These are phyloP conservation scores for Claviceps pazoutovae DNA, from an alignment of 2,329 filamentous ascomycete genomes.

Conservation along the genomic window DNA sequence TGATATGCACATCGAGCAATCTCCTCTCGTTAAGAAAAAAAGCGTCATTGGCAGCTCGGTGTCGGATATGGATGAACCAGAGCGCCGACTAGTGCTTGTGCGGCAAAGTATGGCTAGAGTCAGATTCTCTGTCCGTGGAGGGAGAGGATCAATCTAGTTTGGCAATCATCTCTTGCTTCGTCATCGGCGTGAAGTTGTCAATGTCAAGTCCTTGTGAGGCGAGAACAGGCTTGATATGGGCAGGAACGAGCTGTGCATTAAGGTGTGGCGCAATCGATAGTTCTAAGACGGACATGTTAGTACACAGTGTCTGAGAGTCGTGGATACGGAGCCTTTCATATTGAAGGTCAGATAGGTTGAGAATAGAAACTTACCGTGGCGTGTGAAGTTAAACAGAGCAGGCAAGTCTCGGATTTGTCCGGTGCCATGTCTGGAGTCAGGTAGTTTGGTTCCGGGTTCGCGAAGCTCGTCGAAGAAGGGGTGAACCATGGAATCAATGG, in stretches of 20 bases:
- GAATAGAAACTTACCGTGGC: conserved; percentile 58
- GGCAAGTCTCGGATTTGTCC: conserved; percentile 71
- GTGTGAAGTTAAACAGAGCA: conserved; percentile 81
- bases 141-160: conserved; percentile 66
- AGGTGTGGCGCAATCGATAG: conserved; percentile 85
- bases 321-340: not conserved
- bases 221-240: conserved; percentile 63
- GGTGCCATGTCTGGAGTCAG: conserved; percentile 83
- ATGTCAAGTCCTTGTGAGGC: conserved; percentile 73
- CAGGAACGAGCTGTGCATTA: conserved; percentile 77
- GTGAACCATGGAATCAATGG: conserved; percentile 93
- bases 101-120: conserved; percentile 18
- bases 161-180: conserved; percentile 94
- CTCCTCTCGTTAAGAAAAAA: not conserved
- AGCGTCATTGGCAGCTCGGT: conserved; percentile 16
- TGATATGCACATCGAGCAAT: conserved; percentile 14
- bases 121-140: conserved; percentile 14
- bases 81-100: conserved; percentile 16
- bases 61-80: conserved; percentile 13
- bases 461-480: conserved; percentile 97
- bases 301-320: not conserved
- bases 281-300: conserved; percentile 39
- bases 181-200: conserved; percentile 81
- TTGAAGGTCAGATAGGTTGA: not conserved
- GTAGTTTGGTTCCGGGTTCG: conserved; percentile 79